phyloP scores from a whole-genome alignment of 495 filamentous ascomycete species.

The Talaromyces wortmannii region DNA sequence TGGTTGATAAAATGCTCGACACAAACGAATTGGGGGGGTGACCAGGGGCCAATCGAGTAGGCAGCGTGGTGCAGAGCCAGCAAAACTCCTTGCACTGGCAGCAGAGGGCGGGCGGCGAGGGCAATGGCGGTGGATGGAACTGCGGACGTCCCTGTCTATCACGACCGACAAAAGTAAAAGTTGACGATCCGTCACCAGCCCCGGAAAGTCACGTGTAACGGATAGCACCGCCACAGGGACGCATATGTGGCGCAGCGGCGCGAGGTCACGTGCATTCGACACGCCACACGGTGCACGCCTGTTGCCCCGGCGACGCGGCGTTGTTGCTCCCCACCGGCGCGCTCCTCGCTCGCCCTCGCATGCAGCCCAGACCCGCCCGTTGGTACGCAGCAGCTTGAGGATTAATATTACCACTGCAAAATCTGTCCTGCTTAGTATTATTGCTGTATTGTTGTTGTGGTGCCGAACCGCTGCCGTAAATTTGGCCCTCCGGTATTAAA shows the following conservation, averaged over 20 bases:
- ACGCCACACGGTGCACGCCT: neutral
- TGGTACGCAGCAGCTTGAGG: neutral
- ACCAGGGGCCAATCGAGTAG: no score
- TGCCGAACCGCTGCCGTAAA: neutral
- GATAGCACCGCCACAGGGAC: neutral
- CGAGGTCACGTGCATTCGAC: constrained; percentile 8
- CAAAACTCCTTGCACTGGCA: no score
- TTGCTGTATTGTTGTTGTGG: neutral
- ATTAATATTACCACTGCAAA: no score
- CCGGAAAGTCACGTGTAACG: neutral
- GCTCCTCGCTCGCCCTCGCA: neutral
- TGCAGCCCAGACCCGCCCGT: neutral
- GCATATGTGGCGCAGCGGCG: neutral
- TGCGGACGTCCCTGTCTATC: no score
- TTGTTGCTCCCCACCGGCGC: constrained; percentile 10
- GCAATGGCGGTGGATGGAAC: no score
- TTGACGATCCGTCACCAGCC: no score
- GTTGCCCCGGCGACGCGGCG: constrained; percentile 13
- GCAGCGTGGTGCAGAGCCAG: no score
- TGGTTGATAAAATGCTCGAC: no score
- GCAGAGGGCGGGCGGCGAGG: no score
- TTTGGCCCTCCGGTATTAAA: neutral
- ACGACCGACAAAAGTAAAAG: no score
- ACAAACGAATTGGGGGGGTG: no score
- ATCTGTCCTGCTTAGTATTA: neutral